These are phyloP conservation scores for Carallia brachiata DNA, from an alignment of 345 rosid species.

Conservation along the genomic window DNA sequence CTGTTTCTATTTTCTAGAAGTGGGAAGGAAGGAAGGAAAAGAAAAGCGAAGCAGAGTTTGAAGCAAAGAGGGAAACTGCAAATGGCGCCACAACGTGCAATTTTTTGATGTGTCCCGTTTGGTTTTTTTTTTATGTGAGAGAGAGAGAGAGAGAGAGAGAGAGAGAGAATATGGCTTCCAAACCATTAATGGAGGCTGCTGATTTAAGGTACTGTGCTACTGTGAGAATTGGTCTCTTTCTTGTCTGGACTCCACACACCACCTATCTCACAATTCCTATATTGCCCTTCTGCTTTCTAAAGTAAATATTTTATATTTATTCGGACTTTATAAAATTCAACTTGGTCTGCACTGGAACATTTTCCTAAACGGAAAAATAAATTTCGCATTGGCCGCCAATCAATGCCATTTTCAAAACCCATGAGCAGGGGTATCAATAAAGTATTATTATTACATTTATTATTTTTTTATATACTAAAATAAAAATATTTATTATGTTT, in stretches of 20 bases:
- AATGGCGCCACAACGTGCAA: constrained; percentile 1
- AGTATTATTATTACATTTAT: no score
- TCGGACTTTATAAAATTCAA: no score
- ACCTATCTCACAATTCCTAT: neutral
- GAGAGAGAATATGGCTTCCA: neutral
- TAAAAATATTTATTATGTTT: no score
- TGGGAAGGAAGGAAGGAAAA: neutral
- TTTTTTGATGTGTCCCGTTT: neutral
- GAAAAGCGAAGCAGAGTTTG: neutral
- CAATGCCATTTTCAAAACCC: no score
- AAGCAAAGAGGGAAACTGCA: neutral
- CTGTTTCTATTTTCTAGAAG: neutral
- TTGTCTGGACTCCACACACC: constrained; percentile 1
- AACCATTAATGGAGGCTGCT: neutral
- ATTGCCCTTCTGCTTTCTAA: neutral
- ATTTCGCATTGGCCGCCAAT: no score
- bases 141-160: neutral
- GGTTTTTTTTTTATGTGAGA: neutral
- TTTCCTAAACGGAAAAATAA: no score
- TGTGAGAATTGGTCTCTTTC: neutral
- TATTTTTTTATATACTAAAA: no score
- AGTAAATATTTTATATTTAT: no score
- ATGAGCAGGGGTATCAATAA: no score
- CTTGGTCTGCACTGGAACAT: no score
- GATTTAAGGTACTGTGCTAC: neutral